A percentile compares a stretch with the other conserved stretches of the same genome.
These are phyloP conservation scores for Backusella sp. DNA, from an alignment of 192 early-diverging fungal species.

Conservation along the genomic window DNA sequence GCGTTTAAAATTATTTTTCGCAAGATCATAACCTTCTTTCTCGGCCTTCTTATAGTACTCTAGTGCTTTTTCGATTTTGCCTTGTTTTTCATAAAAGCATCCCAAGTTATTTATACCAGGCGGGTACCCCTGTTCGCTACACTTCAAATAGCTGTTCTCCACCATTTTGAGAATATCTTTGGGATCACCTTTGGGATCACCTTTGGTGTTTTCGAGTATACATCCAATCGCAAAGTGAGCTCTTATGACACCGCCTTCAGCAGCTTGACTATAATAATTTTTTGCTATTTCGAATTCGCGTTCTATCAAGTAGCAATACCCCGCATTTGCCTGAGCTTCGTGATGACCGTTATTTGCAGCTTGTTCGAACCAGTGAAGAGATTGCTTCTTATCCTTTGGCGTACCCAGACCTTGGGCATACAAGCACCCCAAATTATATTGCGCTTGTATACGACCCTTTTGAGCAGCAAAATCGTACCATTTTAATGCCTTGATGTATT, in stretches of 20 bases:
- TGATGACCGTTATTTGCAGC: not conserved
- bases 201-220: not conserved
- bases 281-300: not conserved
- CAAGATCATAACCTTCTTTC: not conserved
- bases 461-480: not conserved
- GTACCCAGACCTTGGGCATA: not conserved
- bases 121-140: not conserved
- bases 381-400: rapidly evolving
- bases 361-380: not conserved
- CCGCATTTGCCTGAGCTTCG: not conserved
- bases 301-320: not conserved
- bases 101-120: not conserved
- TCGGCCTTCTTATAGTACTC: not conserved
- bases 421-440: not conserved
- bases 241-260: not conserved
- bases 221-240: not conserved
- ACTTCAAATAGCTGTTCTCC: not conserved
- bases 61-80: not conserved
- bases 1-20: not conserved
- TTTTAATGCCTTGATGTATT: not conserved
- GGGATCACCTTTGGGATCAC: too few relatives aligned
- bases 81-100: not conserved
- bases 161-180: not conserved
- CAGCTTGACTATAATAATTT: not conserved
- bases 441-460: not conserved